Evolutionary conservation across 1,284 basidiomycete genomes (phyloP).

Genomic region (Mycosarcoma mackinlayi): DNA sequence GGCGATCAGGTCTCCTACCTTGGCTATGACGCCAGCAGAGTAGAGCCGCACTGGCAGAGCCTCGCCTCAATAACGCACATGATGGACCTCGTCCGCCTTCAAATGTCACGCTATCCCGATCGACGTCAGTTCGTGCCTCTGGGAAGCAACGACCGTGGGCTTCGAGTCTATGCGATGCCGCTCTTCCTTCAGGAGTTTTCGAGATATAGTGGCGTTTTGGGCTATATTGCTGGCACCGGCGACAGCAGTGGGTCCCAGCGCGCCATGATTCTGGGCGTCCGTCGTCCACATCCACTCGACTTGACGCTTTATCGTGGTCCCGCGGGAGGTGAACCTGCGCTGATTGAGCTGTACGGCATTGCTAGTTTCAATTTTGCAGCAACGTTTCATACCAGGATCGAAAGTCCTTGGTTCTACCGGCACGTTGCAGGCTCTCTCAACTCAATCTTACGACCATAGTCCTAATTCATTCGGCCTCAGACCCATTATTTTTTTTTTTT

Average conservation of each 20-base stretch:
- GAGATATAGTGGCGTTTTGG: neutral
- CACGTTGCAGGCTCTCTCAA: neutral
- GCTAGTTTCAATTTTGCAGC: neutral
- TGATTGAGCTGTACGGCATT: neutral
- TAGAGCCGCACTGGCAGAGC: neutral
- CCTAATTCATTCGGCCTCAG: too few relatives aligned
- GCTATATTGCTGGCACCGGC: neutral
- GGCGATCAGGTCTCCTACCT: neutral
- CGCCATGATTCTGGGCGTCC: neutral
- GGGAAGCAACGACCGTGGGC: neutral
- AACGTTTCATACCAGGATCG: neutral
- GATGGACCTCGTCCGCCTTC: neutral
- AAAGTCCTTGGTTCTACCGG: neutral
- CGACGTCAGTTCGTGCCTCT: slow-evolving; percentile 2
- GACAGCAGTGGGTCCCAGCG: neutral
- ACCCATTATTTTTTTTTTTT: too few relatives aligned
- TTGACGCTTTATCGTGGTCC: slow-evolving; percentile 1
- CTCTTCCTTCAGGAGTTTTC: neutral
- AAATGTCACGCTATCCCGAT: neutral
- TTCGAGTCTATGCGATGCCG: neutral
- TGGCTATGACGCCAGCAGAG: neutral
- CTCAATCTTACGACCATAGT: neutral
- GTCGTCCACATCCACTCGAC: neutral
- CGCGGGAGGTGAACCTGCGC: neutral
- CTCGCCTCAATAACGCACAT: neutral